Base-by-base conservation (phyloP, 1,284 basidiomycete genomes). In the Melampsora larici-populina region DNA sequence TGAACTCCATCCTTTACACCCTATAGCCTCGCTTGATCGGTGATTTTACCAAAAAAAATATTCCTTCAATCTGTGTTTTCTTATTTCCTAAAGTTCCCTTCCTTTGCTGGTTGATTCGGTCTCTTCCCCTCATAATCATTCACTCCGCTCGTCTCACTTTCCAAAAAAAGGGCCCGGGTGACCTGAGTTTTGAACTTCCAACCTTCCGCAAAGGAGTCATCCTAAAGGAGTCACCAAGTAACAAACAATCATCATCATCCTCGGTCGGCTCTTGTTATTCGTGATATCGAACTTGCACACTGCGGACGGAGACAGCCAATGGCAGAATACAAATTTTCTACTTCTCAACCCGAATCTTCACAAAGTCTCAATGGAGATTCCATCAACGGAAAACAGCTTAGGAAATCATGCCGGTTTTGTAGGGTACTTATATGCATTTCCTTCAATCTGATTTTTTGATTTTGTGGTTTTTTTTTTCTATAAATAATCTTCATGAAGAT, bases 321-420 rank as follows among this genome's bases (percentile, higher is more conserved):
- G 55, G 55, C 55, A 58, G 55, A 58, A n/a, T 58, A 58, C 55
- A 29, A 58, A 18, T 24, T 58, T 58, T 58, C 55, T 58, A 29
- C 55, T 29, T 58, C 55, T 58, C 55, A 58, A 6, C 29, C 1
- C n/a, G 55, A 58, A 58, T 58, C 55, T 58, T 58, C 55, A n/a
- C 55, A 58, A 29, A 29, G 9, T 58, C 55, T 58, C 29, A 58
- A 29, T 58, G 64, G 65, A 26, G 73, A 68, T 62, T 62, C 66
- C 51, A 26, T 55, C 29, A 55, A 11, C 36, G 73, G 64, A 76
- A 76, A 65, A 55, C 73, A 76, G 58, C 62, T 76, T 21, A 63
- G 73, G 33, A 76, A 76, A 76, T 76, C 73, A 60, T 76, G 73
- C 66, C 64, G 73, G 73, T 76, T 76, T 76, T 76, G 73, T 62